A percentile compares a stretch with the other conserved stretches of the same genome.
Evolutionary conservation across 1,284 basidiomycete genomes (phyloP).

Genomic region (Stygiomarasmius scandens): DNA sequence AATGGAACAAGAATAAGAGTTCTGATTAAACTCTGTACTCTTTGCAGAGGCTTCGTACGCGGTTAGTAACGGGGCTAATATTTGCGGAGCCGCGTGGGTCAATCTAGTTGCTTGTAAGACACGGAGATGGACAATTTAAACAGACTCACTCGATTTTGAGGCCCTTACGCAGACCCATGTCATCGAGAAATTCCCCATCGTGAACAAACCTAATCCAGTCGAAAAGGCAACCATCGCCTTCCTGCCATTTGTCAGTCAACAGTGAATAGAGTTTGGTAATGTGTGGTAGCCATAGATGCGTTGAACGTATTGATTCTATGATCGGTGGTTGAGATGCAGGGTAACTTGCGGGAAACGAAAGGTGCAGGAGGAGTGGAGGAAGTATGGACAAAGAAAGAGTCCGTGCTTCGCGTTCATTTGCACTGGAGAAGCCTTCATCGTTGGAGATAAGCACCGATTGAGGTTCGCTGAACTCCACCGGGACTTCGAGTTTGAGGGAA

Average conservation of each 20-base stretch:
- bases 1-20: slow-evolving; percentile 67
- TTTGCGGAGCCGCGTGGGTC: slow-evolving; percentile 54
- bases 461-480: slow-evolving; percentile 56
- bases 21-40: slow-evolving; percentile 56
- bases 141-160: slow-evolving; percentile 48
- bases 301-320: slow-evolving; percentile 56
- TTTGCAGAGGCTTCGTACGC: slow-evolving; percentile 50
- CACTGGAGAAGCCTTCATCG: neutral
- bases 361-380: slow-evolving; percentile 62
- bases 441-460: slow-evolving; percentile 36
- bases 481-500: slow-evolving; percentile 58
- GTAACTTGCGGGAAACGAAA: slow-evolving; percentile 60
- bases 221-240: slow-evolving; percentile 63
- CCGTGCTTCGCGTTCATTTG: slow-evolving; percentile 16
- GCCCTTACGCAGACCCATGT: slow-evolving; percentile 35
- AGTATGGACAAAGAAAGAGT: slow-evolving; percentile 44
- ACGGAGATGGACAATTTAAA: slow-evolving; percentile 13
- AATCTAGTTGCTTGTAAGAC: slow-evolving; percentile 44
- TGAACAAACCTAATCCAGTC: slow-evolving; percentile 72
- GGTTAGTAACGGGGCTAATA: slow-evolving; percentile 51
- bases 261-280: slow-evolving; percentile 37
- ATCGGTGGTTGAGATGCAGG: slow-evolving; percentile 55
- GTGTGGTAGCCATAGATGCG: slow-evolving; percentile 61
- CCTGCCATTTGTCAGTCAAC: slow-evolving; percentile 58
- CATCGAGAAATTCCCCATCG: slow-evolving; percentile 59